Conservation (phyloP, 257 asterid species). For the Cynanchum wilfordii region DNA sequence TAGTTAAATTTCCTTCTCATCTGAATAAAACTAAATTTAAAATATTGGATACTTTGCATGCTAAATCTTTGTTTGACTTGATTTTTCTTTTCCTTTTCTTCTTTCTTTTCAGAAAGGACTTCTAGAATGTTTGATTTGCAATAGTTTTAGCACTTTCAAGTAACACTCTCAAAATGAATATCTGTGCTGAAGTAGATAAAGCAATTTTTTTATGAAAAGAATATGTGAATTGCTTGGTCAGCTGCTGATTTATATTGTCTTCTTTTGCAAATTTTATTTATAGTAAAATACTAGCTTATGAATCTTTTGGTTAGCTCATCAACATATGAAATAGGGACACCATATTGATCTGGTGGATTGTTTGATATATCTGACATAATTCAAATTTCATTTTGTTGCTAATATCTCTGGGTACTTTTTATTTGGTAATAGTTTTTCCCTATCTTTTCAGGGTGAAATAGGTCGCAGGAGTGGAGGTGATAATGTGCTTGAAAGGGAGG, state of each 20-base stretch:
- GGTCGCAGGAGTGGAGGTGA: conserved; percentile 99
- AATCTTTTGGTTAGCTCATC: not conserved
- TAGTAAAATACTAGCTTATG: not conserved
- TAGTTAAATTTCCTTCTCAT: not conserved
- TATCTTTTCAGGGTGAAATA: conserved; percentile 69
- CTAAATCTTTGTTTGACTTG: not conserved
- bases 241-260: not conserved
- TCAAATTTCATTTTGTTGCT: not conserved
- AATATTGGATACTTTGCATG: not conserved
- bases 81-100: not conserved
- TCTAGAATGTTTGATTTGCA: not conserved
- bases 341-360: not conserved
- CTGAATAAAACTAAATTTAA: not conserved
- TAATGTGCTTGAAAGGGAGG: conserved; percentile 98
- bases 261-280: not conserved
- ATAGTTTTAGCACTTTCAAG: not conserved
- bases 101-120: not conserved
- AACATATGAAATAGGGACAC: not conserved
- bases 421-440: not conserved
- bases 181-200: not conserved
- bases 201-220: not conserved
- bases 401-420: not conserved
- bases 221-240: not conserved
- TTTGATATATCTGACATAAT: not conserved
- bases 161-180: not conserved